Conservation (phyloP, 495 filamentous ascomycete species). For the Beverwykella pulmonaria region DNA sequence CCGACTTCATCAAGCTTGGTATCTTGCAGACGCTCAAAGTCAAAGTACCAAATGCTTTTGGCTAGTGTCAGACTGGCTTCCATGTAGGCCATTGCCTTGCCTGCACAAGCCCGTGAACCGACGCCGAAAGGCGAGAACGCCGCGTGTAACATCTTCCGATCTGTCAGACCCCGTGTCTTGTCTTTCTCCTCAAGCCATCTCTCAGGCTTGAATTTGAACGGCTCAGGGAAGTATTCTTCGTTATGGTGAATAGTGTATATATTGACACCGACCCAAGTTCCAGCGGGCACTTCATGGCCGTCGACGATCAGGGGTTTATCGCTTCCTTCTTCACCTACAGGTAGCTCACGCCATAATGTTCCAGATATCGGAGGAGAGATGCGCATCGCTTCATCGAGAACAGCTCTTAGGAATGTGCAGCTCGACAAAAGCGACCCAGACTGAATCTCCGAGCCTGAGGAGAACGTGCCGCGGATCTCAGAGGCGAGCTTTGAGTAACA, state of each 20-base stretch:
- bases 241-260: conserved; percentile 18
- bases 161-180: conserved; percentile 3
- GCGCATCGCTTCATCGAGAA: conserved; percentile 63
- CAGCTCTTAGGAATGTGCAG: conserved; percentile 56
- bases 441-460: conserved; percentile 51
- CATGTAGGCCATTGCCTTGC: conserved; percentile 31
- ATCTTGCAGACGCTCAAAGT: no score
- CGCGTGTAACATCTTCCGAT: background rate
- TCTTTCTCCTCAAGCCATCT: conserved; percentile 49
- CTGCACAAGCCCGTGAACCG: conserved; percentile 28
- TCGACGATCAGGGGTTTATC: conserved; percentile 40
- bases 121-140: conserved; percentile 28
- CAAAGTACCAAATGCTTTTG: conserved; percentile 19
- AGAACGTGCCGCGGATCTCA: conserved; percentile 58
- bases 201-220: conserved; percentile 53
- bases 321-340: conserved; percentile 9
- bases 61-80: conserved; percentile 20
- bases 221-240: conserved; percentile 12
- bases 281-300: conserved; percentile 8
- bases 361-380: conserved; percentile 61
- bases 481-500: conserved; percentile 48
- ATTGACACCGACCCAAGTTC: conserved; percentile 3
- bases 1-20: no score
- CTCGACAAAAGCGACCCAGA: conserved; percentile 47
- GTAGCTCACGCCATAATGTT: conserved; percentile 61